A percentile compares a stretch with the other conserved stretches of the same genome.
Conservation (phyloP, 83 land plant species). For the Picea abies region DNA sequence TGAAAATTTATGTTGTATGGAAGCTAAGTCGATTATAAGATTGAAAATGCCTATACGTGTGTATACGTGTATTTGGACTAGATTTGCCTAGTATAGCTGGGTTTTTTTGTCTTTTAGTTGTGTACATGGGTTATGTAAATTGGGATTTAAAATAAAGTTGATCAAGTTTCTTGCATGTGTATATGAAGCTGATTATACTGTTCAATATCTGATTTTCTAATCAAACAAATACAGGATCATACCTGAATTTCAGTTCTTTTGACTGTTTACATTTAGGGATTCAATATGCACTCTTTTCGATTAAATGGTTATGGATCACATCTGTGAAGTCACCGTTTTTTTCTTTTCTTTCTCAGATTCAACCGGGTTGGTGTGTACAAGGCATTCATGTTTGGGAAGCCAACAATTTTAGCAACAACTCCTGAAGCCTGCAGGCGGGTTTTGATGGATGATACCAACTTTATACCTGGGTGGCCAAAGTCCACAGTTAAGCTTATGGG, state of each 20-base stretch:
- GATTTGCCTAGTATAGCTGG: no score
- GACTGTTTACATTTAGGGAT: neutral
- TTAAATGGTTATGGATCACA: neutral
- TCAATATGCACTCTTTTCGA: neutral
- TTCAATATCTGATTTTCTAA: neutral
- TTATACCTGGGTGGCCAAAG: constrained; percentile 71
- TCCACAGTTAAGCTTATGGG: constrained; percentile 63
- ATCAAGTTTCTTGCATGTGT: no score
- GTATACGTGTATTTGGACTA: no score
- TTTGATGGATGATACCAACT: constrained; percentile 53
- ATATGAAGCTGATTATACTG: neutral
- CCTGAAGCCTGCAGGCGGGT: constrained; percentile 62
- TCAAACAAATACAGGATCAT: neutral
- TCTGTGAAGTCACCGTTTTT: neutral
- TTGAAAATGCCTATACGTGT: no score
- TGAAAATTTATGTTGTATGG: no score
- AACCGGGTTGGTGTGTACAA: constrained; percentile 61
- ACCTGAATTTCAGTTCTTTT: no score
- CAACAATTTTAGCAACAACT: constrained; percentile 54
- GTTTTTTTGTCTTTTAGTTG: no score
- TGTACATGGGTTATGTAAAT: no score
- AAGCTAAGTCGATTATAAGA: no score
- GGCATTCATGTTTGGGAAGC: constrained; percentile 66
- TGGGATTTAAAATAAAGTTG: no score
- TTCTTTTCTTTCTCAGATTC: constrained; percentile 34